Conservation (phyloP, 805 yeast genomes). For the Saccharomycopsis schoenii region DNA sequence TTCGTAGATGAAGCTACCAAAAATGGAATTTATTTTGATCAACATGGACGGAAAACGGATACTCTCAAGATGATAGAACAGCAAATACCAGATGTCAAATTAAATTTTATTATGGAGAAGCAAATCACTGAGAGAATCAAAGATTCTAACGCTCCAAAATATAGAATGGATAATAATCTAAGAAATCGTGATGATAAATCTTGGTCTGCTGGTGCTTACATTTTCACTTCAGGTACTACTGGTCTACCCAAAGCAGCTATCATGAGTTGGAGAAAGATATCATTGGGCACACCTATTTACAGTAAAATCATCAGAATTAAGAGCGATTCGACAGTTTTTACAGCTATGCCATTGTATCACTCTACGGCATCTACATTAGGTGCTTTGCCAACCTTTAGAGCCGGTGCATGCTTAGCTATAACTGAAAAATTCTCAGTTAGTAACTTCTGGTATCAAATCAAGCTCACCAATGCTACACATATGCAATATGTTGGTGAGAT, state of each 20-base stretch:
- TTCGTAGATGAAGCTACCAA: constrained; percentile 68
- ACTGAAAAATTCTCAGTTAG: constrained; percentile 76
- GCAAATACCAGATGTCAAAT: constrained; percentile 30
- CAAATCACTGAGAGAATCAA: constrained; percentile 33
- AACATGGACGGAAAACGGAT: constrained; percentile 29
- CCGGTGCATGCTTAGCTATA: constrained; percentile 69
- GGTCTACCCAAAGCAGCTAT: constrained; percentile 92
- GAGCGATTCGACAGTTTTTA: constrained; percentile 51
- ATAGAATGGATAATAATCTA: constrained; percentile 44
- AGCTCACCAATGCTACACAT: constrained; percentile 59
- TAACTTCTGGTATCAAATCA: constrained; percentile 85
- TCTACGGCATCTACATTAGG: constrained; percentile 90
- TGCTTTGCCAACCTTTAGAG: constrained; percentile 53
- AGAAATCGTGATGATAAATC: constrained; percentile 53
- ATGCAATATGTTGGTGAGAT: constrained; percentile 94
- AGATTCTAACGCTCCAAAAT: constrained; percentile 34
- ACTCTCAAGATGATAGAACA: constrained; percentile 23
- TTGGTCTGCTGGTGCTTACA: constrained; percentile 56
- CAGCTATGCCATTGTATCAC: constrained; percentile 94
- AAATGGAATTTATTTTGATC: constrained; percentile 29
- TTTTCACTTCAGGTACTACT: constrained; percentile 91
- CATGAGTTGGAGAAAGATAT: constrained; percentile 82
- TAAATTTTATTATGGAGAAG: constrained; percentile 44
- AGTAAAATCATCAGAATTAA: constrained; percentile 56
- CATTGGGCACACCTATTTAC: constrained; percentile 60